phyloP scores from a whole-genome alignment of 1,139 yeast species.

The Geotrichum aggregatum region DNA sequence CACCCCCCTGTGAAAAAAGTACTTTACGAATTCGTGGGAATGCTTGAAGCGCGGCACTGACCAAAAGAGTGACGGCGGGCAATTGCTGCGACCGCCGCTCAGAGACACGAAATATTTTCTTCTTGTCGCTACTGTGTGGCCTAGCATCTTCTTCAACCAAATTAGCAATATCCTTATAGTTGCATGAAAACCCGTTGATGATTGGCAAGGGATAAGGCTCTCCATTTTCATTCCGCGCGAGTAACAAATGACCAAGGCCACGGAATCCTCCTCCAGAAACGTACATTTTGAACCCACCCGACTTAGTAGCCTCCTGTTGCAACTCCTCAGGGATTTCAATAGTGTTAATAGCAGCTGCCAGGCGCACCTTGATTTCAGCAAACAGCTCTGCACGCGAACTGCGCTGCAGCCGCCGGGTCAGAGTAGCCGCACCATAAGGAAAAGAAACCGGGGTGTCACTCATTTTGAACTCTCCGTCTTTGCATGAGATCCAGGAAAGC shows the following conservation, averaged over 20 bases:
- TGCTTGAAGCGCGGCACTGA: constrained; percentile 55
- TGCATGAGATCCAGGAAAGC: constrained; percentile 58
- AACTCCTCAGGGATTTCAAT: constrained; percentile 38
- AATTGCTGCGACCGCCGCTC: constrained; percentile 57
- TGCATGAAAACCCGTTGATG: constrained; percentile 59
- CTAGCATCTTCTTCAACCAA: constrained; percentile 25
- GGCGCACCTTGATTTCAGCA: constrained; percentile 31
- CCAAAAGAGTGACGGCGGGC: constrained; percentile 60
- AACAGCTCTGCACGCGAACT: constrained; percentile 36
- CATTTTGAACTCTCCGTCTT: constrained; percentile 49
- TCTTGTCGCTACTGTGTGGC: constrained; percentile 22
- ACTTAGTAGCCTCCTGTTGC: constrained; percentile 39
- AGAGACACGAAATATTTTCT: constrained; percentile 54
- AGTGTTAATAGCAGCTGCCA: constrained; percentile 46
- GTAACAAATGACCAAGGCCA: constrained; percentile 56
- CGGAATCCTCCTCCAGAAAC: constrained; percentile 68
- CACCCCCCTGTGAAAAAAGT: constrained; percentile 66
- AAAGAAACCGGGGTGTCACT: constrained; percentile 56
- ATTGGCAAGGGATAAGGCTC: constrained; percentile 50
- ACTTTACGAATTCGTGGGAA: constrained; percentile 56
- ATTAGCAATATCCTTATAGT: constrained; percentile 46
- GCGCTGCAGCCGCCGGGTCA: constrained; percentile 49
- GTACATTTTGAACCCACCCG: constrained; percentile 57
- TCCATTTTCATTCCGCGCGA: constrained; percentile 51
- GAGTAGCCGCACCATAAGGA: constrained; percentile 66